Evolutionary conservation across 305 asterid species (phyloP), one percentile per base, ranked within the genome.

Genomic region (Lippia alba): DNA sequence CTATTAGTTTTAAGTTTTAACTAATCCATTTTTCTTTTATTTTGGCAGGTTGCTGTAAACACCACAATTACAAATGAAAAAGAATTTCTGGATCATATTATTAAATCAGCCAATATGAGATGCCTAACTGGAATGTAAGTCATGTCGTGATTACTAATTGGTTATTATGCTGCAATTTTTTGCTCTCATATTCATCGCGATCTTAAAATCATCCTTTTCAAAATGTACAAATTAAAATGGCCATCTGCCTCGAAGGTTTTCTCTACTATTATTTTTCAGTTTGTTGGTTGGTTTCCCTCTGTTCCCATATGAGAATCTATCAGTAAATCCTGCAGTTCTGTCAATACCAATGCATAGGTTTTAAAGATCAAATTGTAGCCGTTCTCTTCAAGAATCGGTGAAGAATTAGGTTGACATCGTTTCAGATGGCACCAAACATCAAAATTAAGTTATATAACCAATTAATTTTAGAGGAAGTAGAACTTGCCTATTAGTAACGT

Each of bases 61-160:
- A 95, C 99, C 30, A 79, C 91, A 51, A 92, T 95, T 64, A 86
- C 90, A 70, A 87, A 74, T 63, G 99, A 92, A 81, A 95, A 89
- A 78, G 97, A 92, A 69, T 92, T 95, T 66, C 96, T 95, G 30
- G 96, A 85, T 60, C 98, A 95, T 76, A 92, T 94, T 24, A 88
- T 94, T 66, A 90, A 79, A 67, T 92, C 99, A 19, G 92, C 99
- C 81, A 94, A 94, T 83, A 90, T 94, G 99, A 90, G 82, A 82
- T 94, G 99, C 86, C 84, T 94, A 73, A 92, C 99, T 63, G 94
- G 94, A 10, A 81, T 20, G 99, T 92, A 78, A 84, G 98, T 82
- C 60, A 54, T 67, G 59, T 46, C 63, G 50, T 56, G 46, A 57
- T 18, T 66, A 55, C 64, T 30, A n/a, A 45, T 48, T 67, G 30